Evolutionary conservation across 768 basidiomycete species (phyloP).

Genomic region (Leucosporidium scottii): DNA sequence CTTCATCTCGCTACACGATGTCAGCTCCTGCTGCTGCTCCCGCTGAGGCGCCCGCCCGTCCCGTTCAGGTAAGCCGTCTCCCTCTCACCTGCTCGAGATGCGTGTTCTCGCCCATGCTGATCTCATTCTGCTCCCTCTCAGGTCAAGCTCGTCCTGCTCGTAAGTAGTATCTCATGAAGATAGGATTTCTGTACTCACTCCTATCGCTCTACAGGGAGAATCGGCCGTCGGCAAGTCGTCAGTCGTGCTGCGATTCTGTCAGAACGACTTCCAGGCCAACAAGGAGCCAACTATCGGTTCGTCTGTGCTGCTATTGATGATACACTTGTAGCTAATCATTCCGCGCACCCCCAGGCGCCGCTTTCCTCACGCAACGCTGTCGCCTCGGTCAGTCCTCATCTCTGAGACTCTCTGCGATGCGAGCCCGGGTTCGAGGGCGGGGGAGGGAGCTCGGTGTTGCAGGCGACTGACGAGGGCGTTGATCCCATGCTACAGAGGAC

Average conservation of each 20-base stretch:
- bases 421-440: not conserved
- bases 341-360: conserved; percentile 18
- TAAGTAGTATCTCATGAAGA: conserved; percentile 43
- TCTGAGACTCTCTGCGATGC: not conserved
- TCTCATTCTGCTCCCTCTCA: conserved; percentile 45
- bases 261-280: conserved; percentile 97
- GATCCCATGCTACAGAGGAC: conserved; percentile 55
- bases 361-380: conserved; percentile 77
- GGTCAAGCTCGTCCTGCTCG: conserved; percentile 93
- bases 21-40: not conserved
- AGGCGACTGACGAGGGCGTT: not conserved
- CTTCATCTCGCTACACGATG: not conserved
- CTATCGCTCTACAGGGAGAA: conserved; percentile 55
- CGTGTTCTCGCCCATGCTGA: not conserved
- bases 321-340: not conserved
- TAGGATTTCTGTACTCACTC: not conserved
- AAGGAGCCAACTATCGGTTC: conserved; percentile 96
- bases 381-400: conserved; percentile 48
- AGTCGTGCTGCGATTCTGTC: conserved; percentile 91
- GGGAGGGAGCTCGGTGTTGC: not conserved
- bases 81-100: not conserved
- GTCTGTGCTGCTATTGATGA: not conserved
- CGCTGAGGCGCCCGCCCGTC: conserved; percentile 1
- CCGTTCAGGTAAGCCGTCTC: not conserved
- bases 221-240: conserved; percentile 96